A percentile compares a stretch with the other conserved stretches of the same genome.
These are phyloP conservation scores for Podospora tetraspora DNA, from an alignment of 495 filamentous ascomycete species.

Conservation along the genomic window DNA sequence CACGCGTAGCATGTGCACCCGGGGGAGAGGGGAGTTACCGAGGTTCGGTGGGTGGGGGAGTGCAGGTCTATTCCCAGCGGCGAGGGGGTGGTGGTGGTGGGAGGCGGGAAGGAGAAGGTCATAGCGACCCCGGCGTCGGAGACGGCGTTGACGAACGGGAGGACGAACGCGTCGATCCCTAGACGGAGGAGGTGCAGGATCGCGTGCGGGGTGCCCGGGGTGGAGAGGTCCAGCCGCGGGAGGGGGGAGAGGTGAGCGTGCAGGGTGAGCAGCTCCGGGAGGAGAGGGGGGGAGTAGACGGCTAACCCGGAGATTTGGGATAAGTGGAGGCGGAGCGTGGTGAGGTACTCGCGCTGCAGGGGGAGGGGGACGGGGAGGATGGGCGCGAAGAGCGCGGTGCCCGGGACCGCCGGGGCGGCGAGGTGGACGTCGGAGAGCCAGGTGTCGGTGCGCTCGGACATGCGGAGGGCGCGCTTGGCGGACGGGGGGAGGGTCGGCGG, in stretches of 20 bases:
- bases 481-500: slow-evolving; percentile 53
- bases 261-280: slow-evolving; percentile 56
- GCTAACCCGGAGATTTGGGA: slow-evolving; percentile 70
- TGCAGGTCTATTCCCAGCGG: slow-evolving; percentile 72
- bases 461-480: slow-evolving; percentile 66
- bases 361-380: slow-evolving; percentile 69
- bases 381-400: slow-evolving; percentile 65
- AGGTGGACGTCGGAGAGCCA: slow-evolving; percentile 60
- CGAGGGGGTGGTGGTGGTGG: slow-evolving; percentile 5
- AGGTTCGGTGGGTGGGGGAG: slow-evolving; percentile 49
- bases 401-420: slow-evolving; percentile 23
- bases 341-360: slow-evolving; percentile 70
- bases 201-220: slow-evolving; percentile 63
- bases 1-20: slow-evolving; percentile 81
- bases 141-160: slow-evolving; percentile 63
- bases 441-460: slow-evolving; percentile 81
- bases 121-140: slow-evolving; percentile 87
- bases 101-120: slow-evolving; percentile 67
- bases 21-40: slow-evolving; percentile 51
- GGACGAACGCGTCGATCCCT: slow-evolving; percentile 73
- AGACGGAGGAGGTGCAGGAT: slow-evolving; percentile 65
- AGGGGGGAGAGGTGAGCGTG: slow-evolving; percentile 48
- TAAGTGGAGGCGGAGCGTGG: slow-evolving; percentile 47
- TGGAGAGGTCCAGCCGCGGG: slow-evolving; percentile 67
- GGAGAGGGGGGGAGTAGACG: slow-evolving; percentile 68